Evolutionary conservation across 306 rosid genomes (phyloP), one percentile per base, ranked within the genome.

Genomic region (Vachellia collinsii): DNA sequence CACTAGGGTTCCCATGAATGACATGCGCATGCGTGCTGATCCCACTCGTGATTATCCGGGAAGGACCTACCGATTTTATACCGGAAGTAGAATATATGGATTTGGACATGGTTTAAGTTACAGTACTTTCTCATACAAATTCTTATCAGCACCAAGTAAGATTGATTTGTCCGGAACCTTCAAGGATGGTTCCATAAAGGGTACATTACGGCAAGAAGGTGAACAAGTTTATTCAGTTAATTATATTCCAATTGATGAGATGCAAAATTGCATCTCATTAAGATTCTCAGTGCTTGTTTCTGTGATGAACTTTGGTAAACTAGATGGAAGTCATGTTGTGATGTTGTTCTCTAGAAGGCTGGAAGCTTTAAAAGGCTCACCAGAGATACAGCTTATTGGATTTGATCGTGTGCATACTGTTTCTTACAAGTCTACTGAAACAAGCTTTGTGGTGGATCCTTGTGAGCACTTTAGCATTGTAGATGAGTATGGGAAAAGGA

Each of bases 101-200:
- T 94, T 94, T 59, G 97, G 99, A 11, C 88, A 94, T 7, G 99
- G 99, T 73, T 84, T 93, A 83, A 94, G 99, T 83, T 94, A 93
- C 86, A 86, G 87, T 39, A 75, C 81, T 47, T 94, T 84, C 89
- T 80, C 86, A 34, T 94, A 91, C 88, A 84, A 67, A 64, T 73
- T 89, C 90, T 29, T 29, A 29, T 29, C 34, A 29, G 34, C 34
- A 17, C 98, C 97, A 14, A 83, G 48, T 72, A 87, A 77, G 74
- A 17, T 94, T 48, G 85, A 79, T 76, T 70, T 90, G 84, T 80
- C 77, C 12, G 81, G 82, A 81, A 50, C 78, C 37, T n/a, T 74
- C 37, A 74, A 84, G 85, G 81, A 67, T 25, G 82, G 67, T 66
- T 72, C 77, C 5, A 70, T 86, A 50, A 83, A 86, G 73, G 82